Base-by-base conservation (phyloP, 805 yeast genomes). In the Monosporozyma aquatica region DNA sequence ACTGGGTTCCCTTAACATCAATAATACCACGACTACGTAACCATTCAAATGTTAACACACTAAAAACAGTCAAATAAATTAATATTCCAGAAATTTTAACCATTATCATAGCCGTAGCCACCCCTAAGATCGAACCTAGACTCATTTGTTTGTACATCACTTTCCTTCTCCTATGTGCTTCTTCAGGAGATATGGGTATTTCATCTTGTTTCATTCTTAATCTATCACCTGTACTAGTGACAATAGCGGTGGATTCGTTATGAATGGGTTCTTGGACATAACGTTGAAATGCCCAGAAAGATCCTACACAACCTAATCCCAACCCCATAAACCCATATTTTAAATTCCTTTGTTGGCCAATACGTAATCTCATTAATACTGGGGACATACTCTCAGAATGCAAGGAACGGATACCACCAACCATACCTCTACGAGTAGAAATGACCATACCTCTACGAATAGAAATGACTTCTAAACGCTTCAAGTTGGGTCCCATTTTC, bases 91-190 rank as follows among this genome's bases (percentile, higher is more conserved):
- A 56, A 3, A 58, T 41, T 40, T 56, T 56, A n/a, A 55, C 56
- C 15, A 58, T 46, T 1, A 56, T 43, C 6, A 56, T 46, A 7
- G 61, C 63, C n/a, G 47, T 39, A 17, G 51, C 47, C 2, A 58
- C 41, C 6, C 63, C 63, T 11, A 51, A 36, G 5, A 58, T 47
- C 2, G 63, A 58, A 8, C 63, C 63, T 4, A 53, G 38, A 38
- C 60, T 55, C 18, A 58, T 44, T 40, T 58, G 61, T 23, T 50
- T 49, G 39, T 58, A 55, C 17, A 25, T 35, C 1, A 24, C 26
- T n/a, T 39, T 45, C 24, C 50, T 41, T 6, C 36, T 37, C 10
- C 24, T 27, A 24, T 40, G 38, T 2, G 38, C 23, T 23, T 30
- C 24, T 20, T 18, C 14, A 3, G 23, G 23, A 6, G 35, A 6